A percentile compares a stretch with the other conserved stretches of the same genome.
These are phyloP conservation scores for Chaetomium globosum DNA, from an alignment of 2,329 filamentous ascomycete genomes.

Conservation along the genomic window DNA sequence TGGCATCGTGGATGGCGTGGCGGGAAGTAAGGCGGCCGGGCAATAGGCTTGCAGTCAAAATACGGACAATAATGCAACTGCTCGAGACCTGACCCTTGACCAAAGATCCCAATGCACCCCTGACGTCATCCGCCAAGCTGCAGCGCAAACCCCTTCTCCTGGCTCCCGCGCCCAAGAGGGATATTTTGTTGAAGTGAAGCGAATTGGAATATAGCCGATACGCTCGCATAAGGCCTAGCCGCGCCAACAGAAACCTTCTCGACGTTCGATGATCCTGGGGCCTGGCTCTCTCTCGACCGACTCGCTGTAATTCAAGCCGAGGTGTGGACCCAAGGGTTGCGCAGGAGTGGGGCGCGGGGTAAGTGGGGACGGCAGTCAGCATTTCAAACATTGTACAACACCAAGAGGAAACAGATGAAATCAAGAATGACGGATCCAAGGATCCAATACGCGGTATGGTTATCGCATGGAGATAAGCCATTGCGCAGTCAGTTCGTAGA, in stretches of 20 bases:
- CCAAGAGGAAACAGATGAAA: not conserved
- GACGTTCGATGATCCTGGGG: not conserved
- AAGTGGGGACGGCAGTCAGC: not conserved
- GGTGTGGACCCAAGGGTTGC: constrained; percentile 16
- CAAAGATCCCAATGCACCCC: not conserved
- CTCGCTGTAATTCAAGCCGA: constrained; percentile 43
- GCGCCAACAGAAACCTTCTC: not conserved
- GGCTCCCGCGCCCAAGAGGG: not conserved
- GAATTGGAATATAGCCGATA: not conserved
- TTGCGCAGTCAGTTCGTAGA: not conserved
- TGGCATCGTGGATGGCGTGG: not conserved
- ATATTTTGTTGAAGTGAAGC: not conserved
- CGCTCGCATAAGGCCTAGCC: not conserved
- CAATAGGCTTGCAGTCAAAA: not conserved
- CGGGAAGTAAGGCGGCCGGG: not conserved
- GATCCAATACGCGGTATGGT: not conserved
- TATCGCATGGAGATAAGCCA: not conserved
- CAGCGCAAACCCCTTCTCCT: not conserved
- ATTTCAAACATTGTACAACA: not conserved
- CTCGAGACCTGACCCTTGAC: not conserved
- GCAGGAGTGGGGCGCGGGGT: constrained; percentile 2
- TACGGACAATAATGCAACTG: not conserved
- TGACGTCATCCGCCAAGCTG: constrained; percentile 2
- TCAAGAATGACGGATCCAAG: not conserved
- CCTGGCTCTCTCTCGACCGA: not conserved